Percentiles rank a stretch among this genome's conserved stretches.
phyloP scores from a whole-genome alignment of 805 yeast genomes.

The Kodamaea jinghongensis region DNA sequence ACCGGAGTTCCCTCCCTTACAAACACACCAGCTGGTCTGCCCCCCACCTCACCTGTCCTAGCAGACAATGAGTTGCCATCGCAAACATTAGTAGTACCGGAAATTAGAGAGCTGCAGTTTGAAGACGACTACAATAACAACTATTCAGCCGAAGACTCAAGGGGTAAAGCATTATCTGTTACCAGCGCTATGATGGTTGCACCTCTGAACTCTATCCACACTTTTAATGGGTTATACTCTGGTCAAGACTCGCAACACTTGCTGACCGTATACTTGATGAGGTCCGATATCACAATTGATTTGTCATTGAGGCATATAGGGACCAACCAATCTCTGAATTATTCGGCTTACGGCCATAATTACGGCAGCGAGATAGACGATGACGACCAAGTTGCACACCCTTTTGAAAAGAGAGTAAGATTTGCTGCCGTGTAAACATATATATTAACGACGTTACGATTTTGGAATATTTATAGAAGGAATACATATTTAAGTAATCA shows the following conservation, averaged over 20 bases:
- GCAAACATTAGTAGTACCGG: no score
- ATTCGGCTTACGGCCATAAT: conserved; percentile 2
- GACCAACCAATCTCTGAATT: conserved; percentile 11
- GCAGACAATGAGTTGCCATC: not conserved
- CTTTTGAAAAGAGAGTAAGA: conserved; percentile 3
- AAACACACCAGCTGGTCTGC: not conserved
- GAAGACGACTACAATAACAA: no score
- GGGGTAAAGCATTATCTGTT: no score
- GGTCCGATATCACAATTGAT: conserved; percentile 9
- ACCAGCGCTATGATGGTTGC: no score
- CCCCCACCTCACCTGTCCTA: conserved; percentile 1
- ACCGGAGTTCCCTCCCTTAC: not conserved
- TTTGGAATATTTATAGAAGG: no score
- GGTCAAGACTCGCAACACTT: not conserved
- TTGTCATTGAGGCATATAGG: conserved; percentile 6
- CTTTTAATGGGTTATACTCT: not conserved
- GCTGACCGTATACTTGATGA: not conserved
- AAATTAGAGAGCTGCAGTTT: no score
- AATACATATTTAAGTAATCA: no score
- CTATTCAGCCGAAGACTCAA: no score
- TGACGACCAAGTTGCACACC: not conserved
- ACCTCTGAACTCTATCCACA: no score
- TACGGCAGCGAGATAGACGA: not conserved
- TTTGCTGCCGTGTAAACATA: conserved; percentile 1
- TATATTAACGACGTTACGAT: not conserved